These are phyloP conservation scores for Psilocybe cyanescens DNA, from an alignment of 768 basidiomycete species.

Conservation along the genomic window DNA sequence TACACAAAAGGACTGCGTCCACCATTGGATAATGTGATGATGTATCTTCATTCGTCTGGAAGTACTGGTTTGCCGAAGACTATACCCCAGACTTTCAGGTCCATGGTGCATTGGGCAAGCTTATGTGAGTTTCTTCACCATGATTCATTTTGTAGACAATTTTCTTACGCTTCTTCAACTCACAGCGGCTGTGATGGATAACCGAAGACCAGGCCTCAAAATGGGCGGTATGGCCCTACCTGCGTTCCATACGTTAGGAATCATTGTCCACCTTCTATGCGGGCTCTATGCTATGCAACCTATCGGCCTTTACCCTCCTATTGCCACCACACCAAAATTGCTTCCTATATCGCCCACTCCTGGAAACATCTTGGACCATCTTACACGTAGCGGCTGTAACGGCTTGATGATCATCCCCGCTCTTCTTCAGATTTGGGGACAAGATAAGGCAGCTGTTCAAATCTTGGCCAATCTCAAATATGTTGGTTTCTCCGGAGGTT, in stretches of 20 bases:
- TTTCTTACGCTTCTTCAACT: neutral
- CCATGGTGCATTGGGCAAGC: conserved; percentile 35
- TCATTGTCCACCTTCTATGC: conserved; percentile 31
- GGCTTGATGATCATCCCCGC: conserved; percentile 39
- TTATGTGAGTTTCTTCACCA: conserved; percentile 31
- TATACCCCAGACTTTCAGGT: conserved; percentile 37
- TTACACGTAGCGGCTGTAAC: conserved; percentile 29
- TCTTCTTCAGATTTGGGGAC: conserved; percentile 42
- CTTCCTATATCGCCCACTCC: conserved; percentile 38
- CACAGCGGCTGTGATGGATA: conserved; percentile 17
- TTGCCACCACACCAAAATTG: conserved; percentile 32
- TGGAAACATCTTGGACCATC: conserved; percentile 35
- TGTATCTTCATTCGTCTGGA: conserved; percentile 54
- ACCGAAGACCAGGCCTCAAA: conserved; percentile 22
- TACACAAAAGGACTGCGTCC: conserved; percentile 24
- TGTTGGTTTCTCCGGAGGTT: conserved; percentile 38
- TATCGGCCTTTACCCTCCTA: conserved; percentile 19
- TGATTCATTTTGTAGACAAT: neutral
- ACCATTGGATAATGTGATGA: conserved; percentile 26
- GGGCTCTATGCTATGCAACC: conserved; percentile 25
- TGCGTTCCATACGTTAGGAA: conserved; percentile 42
- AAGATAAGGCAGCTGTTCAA: conserved; percentile 27
- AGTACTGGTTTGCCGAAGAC: conserved; percentile 51
- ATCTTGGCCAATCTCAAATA: conserved; percentile 26
- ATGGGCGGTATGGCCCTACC: conserved; percentile 36